Evolutionary conservation across 1,139 yeast genomes (phyloP), one percentile per base, ranked within the genome.

Genomic region (Kodamaea sp.): DNA sequence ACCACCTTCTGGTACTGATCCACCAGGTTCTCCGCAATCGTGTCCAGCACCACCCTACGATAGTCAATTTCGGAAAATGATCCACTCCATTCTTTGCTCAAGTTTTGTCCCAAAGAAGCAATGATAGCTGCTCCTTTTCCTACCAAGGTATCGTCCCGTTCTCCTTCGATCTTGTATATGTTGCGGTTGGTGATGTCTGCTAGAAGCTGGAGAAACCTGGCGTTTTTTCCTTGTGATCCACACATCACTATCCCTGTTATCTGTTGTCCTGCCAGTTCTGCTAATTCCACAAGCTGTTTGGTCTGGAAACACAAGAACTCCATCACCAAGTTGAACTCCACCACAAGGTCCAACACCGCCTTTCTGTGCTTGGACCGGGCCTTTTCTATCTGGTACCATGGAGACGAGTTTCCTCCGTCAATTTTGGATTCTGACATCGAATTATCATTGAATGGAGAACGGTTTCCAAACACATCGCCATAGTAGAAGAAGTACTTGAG

Each of bases 401-500:
- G 18, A 34, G 51, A 38, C 50, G 70, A 28, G 57, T 62, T 43
- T 60, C 51, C 44, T 43, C 79, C 70, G 15, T 79, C 80, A 7
- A 76, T 65, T 24, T 60, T 53, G 41, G 66, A 57, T 32, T 78
- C 79, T 28, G 70, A 57, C 73, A 78, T 66, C 7, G 53, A 30
- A n/a, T 73, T 63, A 44, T 76, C 76, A 38, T 67, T 72, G 42
- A 59, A 69, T 0, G 83, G 83, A 9, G 78, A 70, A 44, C 83
- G 58, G 46, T 77, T 78, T 1, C 83, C 83, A 39, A 63, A 63
- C 14, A 73, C 64, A 45, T 78, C 82, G 1, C 83, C 83, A 42
- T 74, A 76, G 39, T 66, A 65, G 41, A 71, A 64, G 51, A 63
- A 63, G 33, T 67, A 48, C 32, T 54, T 61, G 4, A 71, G 50